Conservation (phyloP, 345 rosid species). For the Jatropha curcas region DNA sequence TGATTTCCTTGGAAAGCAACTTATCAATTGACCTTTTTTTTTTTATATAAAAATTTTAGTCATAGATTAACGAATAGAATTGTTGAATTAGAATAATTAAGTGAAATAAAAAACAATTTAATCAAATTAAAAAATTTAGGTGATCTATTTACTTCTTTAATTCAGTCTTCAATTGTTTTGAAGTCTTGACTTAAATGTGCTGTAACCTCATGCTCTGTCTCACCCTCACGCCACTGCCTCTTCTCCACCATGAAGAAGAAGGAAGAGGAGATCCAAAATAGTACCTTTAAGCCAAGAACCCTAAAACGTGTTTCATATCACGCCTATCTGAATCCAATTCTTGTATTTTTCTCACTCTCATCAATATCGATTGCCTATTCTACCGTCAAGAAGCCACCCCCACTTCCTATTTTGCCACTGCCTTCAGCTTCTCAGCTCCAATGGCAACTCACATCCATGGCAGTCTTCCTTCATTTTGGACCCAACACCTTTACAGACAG, state of each 20-base stretch:
- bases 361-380: conserved; percentile 29
- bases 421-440: conserved; percentile 73
- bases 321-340: not conserved
- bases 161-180: no score
- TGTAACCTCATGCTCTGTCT: not conserved
- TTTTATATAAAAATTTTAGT: no score
- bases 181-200: no score
- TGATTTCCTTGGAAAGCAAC: no score
- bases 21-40: no score
- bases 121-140: no score
- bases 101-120: no score
- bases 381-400: conserved; percentile 49
- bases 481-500: conserved; percentile 83
- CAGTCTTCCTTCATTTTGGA: conserved; percentile 86
- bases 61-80: no score
- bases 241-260: conserved; percentile 6
- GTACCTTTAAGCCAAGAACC: not conserved
- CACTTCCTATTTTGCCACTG: conserved; percentile 79
- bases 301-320: conserved; percentile 10
- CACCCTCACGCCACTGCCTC: not conserved
- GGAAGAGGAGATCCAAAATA: conserved; percentile 1
- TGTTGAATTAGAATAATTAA: no score
- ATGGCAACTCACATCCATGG: conserved; percentile 79
- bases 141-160: not conserved
- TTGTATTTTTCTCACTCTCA: conserved; percentile 8